These are phyloP conservation scores for Fusarium sulawesiense DNA, from an alignment of 2,329 filamentous ascomycete genomes.

Conservation along the genomic window DNA sequence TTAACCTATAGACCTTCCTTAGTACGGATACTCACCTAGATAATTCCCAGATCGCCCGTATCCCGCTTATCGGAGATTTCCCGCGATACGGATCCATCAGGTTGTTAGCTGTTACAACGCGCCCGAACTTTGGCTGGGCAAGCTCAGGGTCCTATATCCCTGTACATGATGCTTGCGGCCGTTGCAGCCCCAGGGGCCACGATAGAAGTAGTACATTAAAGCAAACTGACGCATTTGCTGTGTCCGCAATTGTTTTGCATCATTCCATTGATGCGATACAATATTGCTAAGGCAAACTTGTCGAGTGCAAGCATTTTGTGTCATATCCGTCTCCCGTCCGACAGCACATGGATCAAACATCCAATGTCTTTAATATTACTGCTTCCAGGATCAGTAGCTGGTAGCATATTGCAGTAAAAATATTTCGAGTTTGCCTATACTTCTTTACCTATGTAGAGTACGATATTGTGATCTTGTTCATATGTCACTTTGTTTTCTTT, in stretches of 20 bases:
- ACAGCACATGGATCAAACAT: not conserved
- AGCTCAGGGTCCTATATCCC: conserved; percentile 27
- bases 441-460: not conserved
- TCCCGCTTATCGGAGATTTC: conserved; percentile 47
- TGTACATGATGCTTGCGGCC: conserved; percentile 19
- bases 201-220: not conserved
- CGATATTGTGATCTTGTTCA: not conserved
- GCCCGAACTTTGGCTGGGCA: conserved; percentile 21
- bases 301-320: conserved; percentile 13
- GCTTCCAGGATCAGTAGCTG: too few species aligned
- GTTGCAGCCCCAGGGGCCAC: not conserved
- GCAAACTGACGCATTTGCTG: conserved; percentile 5
- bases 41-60: conserved; percentile 16
- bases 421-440: not conserved
- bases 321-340: not conserved
- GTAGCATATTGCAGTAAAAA: too few species aligned
- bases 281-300: conserved; percentile 4
- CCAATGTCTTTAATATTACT: too few species aligned
- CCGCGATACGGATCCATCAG: conserved; percentile 18
- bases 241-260: conserved; percentile 7
- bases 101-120: conserved; percentile 10
- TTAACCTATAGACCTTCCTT: not conserved
- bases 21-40: not conserved
- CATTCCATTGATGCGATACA: not conserved
- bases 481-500: not conserved